Evolutionary conservation across 345 rosid species (phyloP).

Genomic region (Eucalyptus sp.): DNA sequence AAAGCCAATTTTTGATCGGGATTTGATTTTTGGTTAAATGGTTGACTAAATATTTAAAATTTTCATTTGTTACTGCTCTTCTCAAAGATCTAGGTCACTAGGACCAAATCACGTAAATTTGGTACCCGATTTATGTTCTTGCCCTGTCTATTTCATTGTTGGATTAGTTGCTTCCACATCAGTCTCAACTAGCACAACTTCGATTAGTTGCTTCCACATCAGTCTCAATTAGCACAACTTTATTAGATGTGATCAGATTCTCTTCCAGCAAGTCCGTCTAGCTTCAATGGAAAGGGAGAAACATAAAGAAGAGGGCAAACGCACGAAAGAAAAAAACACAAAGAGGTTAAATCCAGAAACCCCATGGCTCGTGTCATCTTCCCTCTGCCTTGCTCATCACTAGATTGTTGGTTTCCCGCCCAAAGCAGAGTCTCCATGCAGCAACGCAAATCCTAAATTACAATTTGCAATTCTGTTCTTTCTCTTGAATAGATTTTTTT

Average conservation of each 20-base stretch:
- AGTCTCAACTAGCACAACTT: background rate
- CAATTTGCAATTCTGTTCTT: background rate
- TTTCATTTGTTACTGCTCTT: too few species aligned
- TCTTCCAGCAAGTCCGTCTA: background rate
- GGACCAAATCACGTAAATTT: too few species aligned
- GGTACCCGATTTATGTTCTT: too few species aligned
- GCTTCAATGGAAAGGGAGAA: background rate
- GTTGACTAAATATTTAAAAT: too few species aligned
- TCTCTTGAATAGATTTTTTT: background rate
- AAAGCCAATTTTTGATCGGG: too few species aligned
- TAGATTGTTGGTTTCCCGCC: background rate
- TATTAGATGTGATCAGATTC: background rate
- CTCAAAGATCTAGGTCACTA: accelerated
- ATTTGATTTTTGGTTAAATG: too few species aligned
- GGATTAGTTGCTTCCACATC: background rate
- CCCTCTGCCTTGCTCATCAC: background rate
- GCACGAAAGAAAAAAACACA: background rate
- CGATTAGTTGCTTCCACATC: background rate
- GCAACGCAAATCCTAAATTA: background rate
- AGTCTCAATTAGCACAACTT: background rate
- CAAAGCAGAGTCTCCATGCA: background rate
- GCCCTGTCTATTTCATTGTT: too few species aligned
- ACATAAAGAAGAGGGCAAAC: background rate
- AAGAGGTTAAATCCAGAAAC: background rate
- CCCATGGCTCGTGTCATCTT: background rate